These are phyloP conservation scores for Colletotrichum trifolii DNA, from an alignment of 2,329 filamentous ascomycete genomes.

Conservation along the genomic window DNA sequence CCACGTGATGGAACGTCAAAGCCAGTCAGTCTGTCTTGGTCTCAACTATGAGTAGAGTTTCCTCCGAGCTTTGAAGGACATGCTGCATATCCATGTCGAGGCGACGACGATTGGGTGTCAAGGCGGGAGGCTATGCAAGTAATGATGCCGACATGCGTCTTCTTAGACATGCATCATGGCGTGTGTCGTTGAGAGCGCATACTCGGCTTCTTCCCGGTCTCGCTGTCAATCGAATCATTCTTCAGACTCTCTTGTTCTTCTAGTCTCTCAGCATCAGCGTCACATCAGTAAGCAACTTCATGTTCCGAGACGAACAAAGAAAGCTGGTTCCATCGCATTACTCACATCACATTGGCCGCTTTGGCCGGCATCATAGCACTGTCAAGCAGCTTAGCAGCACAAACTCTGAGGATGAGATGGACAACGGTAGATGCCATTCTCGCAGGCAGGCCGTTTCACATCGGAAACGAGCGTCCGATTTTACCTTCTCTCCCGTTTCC, in stretches of 20 bases:
- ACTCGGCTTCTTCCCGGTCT: not conserved
- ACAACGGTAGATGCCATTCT: not conserved
- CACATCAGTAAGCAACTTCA: no score
- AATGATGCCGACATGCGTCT: no score
- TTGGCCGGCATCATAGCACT: conserved; percentile 23
- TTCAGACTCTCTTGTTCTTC: not conserved
- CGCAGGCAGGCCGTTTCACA: conserved; percentile 27
- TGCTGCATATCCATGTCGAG: conserved; percentile 16
- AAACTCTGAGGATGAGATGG: conserved; percentile 13
- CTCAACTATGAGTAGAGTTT: conserved; percentile 28
- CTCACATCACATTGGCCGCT: conserved; percentile 8
- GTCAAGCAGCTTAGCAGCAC: conserved; percentile 13
- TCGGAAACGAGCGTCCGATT: conserved; percentile 16
- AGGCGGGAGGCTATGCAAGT: not conserved
- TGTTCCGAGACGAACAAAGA: no score
- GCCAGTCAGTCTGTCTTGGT: conserved; percentile 19
- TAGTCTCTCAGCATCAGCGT: no score
- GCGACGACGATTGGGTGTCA: conserved; percentile 16
- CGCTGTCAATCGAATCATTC: not conserved
- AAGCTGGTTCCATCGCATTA: conserved; percentile 19
- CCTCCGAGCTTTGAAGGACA: conserved; percentile 2
- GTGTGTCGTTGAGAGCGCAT: not conserved
- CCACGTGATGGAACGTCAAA: conserved; percentile 31
- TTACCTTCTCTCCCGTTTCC: not conserved
- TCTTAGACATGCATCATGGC: no score